Base-by-base conservation (phyloP, 176 grass and related monocot species). In the Melocanna baccifera region DNA sequence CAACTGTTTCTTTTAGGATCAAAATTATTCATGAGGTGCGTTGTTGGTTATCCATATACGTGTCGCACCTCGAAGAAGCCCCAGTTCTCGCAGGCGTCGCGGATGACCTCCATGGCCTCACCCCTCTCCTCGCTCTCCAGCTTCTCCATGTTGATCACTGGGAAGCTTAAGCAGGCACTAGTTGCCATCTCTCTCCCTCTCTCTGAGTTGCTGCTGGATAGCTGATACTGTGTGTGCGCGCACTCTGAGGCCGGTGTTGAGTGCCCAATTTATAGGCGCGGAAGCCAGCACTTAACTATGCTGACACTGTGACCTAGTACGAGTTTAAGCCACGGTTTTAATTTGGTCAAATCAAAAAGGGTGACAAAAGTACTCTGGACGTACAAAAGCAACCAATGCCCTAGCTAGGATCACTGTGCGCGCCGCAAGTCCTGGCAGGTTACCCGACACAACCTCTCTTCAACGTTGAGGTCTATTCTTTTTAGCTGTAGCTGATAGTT, bases 51-150 rank as follows among this genome's bases (percentile, higher is more conserved):
- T 28, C 3, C n/a, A 16, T 83, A 4, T 77, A 12, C 0, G 41
- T 26, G 74, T 12, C 19, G 69, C 22, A 99, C 96, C 97, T 99
- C 97, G 53, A 99, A 99, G 90, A 99, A 99, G n/a, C 97, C 97
- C 97, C 97, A 99, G 86, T 96, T 94, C 90, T 99, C 91, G 50
- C 93, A 99, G 76, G 93, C 97, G 16, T 99, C 91, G 16, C 66
- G 67, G 65, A 99, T 78, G 81, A 91, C 25, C 67, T 68, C 90
- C 97, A 96, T 96, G 47, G 91, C 84, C 7, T 46, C 66, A 2
- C 10, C 62, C 81, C 82, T 92, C 70, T 96, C 90, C 37, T 88
- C 53, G 1, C 69, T 92, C 73, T 89, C 83, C 10, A 99, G 87
- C 79, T 92, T 88, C 78, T 87, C 91, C 96, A 99, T 94, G 86